A percentile compares a stretch with the other conserved stretches of the same genome.
Evolutionary conservation across 306 rosid genomes (phyloP).

Genomic region (Oxytropis ochrocephala): DNA sequence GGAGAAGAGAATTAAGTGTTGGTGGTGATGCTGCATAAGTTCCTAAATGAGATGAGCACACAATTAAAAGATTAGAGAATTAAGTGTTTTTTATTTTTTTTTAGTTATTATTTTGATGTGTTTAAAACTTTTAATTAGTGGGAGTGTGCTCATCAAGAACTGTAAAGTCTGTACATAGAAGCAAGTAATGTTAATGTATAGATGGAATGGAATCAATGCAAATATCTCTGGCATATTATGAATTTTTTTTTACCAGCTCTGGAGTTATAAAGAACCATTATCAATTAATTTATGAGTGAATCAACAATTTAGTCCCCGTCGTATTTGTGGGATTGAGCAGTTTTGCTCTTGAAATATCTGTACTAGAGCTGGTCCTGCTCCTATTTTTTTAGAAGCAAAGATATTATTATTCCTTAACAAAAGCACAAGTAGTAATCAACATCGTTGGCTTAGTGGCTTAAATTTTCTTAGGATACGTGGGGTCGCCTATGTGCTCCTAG

Average conservation of each 20-base stretch:
- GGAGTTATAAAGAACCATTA: no score
- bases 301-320: no score
- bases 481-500: no score
- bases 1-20: conserved; percentile 26
- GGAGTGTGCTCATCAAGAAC: background rate
- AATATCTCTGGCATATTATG: background rate
- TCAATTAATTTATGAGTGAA: no score
- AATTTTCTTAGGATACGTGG: no score
- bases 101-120: background rate
- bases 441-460: no score
- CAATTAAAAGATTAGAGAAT: background rate
- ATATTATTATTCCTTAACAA: no score
- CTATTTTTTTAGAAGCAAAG: no score
- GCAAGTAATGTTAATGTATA: background rate
- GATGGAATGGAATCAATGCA: background rate
- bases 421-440: no score
- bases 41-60: background rate
- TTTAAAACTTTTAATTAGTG: background rate
- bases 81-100: background rate
- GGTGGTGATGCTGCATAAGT: background rate
- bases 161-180: conserved; percentile 1
- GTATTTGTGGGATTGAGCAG: no score
- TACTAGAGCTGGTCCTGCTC: no score
- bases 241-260: background rate
- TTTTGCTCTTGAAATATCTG: no score